phyloP scores from a whole-genome alignment of 2,329 filamentous ascomycete genomes.

The Falciphora oryzae region DNA sequence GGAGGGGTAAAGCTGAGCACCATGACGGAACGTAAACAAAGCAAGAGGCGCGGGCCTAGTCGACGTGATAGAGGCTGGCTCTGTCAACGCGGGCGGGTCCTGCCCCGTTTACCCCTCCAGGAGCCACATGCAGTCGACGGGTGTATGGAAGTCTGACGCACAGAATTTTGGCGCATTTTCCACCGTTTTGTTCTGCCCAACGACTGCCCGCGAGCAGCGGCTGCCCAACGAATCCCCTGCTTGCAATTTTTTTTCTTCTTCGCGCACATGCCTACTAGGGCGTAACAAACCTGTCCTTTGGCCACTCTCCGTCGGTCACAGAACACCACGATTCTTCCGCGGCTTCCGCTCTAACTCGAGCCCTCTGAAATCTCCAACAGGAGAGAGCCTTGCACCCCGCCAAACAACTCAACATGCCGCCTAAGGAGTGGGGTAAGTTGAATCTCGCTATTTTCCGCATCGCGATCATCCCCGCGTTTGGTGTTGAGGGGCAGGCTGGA shows the following conservation, averaged over 20 bases:
- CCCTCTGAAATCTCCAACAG: not conserved
- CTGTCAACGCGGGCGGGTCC: not conserved
- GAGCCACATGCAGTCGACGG: not conserved
- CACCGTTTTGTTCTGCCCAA: not conserved
- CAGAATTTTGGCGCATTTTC: not conserved
- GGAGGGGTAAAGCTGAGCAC: not conserved
- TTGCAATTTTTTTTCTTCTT: not conserved
- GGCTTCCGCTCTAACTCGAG: not conserved
- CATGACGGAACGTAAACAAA: too few species aligned
- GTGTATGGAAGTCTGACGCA: not conserved
- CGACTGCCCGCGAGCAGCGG: not conserved
- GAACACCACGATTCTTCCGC: not conserved
- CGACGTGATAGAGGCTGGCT: too few species aligned
- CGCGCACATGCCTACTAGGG: not conserved
- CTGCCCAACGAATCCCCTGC: not conserved
- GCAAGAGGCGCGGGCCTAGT: too few species aligned
- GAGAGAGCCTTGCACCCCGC: constrained; percentile 5
- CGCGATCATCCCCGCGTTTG: not conserved
- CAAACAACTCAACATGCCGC: constrained; percentile 26
- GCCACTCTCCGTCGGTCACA: not conserved
- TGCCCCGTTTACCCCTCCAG: constrained; percentile 4
- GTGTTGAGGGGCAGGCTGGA: not conserved
- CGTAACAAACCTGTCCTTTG: not conserved
- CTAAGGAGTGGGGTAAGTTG: constrained; percentile 35
- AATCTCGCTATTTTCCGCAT: not conserved